These are phyloP conservation scores for Gamarada debralockiae DNA, from an alignment of 495 filamentous ascomycete genomes.

Conservation along the genomic window DNA sequence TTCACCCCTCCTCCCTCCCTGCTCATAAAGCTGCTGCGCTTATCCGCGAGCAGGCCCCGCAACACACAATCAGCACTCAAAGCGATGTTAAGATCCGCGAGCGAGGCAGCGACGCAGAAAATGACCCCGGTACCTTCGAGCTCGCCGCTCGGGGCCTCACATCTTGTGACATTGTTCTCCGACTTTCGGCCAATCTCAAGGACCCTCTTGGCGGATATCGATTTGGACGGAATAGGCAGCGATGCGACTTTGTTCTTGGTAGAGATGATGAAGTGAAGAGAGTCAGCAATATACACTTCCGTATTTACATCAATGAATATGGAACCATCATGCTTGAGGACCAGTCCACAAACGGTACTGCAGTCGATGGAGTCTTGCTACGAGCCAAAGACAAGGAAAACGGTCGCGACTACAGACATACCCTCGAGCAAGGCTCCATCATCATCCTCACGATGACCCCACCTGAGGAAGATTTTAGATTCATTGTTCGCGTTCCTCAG, in stretches of 20 bases:
- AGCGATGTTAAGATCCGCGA: slow-evolving; percentile 26
- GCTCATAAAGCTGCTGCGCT: slow-evolving; percentile 64
- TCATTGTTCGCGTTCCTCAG: slow-evolving; percentile 78
- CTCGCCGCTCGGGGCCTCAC: slow-evolving; percentile 45
- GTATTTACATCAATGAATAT: slow-evolving; percentile 77
- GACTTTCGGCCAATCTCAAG: slow-evolving; percentile 67
- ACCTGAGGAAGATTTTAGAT: slow-evolving; percentile 53
- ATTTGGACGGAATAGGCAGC: slow-evolving; percentile 72
- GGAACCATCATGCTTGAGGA: slow-evolving; percentile 89
- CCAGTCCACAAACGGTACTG: slow-evolving; percentile 85
- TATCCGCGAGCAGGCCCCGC: slow-evolving; percentile 44
- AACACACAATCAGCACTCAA: slow-evolving; percentile 50
- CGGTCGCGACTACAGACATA: slow-evolving; percentile 22
- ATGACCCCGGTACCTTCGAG: slow-evolving; percentile 48
- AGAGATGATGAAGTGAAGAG: slow-evolving; percentile 50
- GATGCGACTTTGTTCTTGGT: slow-evolving; percentile 70
- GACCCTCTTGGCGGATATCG: slow-evolving; percentile 65
- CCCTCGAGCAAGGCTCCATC: slow-evolving; percentile 22
- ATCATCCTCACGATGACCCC: slow-evolving; percentile 25
- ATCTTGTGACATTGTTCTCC: slow-evolving; percentile 65
- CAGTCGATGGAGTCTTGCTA: slow-evolving; percentile 52
- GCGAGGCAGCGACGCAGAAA: slow-evolving; percentile 37
- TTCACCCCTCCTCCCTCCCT: slow-evolving; percentile 71
- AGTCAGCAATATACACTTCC: slow-evolving; percentile 88
- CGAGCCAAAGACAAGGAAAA: slow-evolving; percentile 28